Base-by-base conservation (phyloP, 164 flowering plant species). In the Hamamelis virginiana region DNA sequence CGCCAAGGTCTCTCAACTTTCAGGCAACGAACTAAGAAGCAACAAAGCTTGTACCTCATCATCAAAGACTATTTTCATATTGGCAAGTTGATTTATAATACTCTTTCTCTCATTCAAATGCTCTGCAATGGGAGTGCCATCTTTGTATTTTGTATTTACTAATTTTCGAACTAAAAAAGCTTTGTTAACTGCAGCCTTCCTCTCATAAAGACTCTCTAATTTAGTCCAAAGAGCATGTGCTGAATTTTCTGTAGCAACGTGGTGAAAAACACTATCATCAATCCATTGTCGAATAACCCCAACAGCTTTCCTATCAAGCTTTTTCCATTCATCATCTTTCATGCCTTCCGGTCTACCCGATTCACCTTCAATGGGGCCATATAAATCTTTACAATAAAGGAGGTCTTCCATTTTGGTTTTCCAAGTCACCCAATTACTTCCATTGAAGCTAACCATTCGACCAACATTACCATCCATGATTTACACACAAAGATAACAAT, bases 21-120 rank as follows among this genome's bases (percentile, higher is more conserved):
- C 41, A 2, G 41, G 41, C 38, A 9, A 18, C 52, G n/a, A 3
- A 62, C 48, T 26, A 69, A 48, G 8, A 4, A 69, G 43, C 5
- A 50, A 52, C 25, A 69, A 47, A 9, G 66, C 66, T 61, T 69
- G n/a, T n/a, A 69, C 5, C 57, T 62, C 66, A 19, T 69, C 71
- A 23, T 68, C 71, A 16, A 68, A 23, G 4, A 19, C 14, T 15
- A 68, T 59, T 8, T 50, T 59, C 59, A 61, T 50, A 18, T 18
- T 5, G 22, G 21, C 12, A 59, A 47, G 27, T 59, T 33, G 41
- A 33, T 33, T 33, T 33, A 33, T 2, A 33, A 33, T 21, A 18
- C 59, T 68, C 8, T 55, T 33, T n/a, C 60, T 16, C 14, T 60
- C 66, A 61, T 33, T 69, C 59, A 61, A 9, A 21, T 69, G 66